Evolutionary conservation across 176 grass and related monocot genomes (phyloP).

Genomic region (Typha latifolia): DNA sequence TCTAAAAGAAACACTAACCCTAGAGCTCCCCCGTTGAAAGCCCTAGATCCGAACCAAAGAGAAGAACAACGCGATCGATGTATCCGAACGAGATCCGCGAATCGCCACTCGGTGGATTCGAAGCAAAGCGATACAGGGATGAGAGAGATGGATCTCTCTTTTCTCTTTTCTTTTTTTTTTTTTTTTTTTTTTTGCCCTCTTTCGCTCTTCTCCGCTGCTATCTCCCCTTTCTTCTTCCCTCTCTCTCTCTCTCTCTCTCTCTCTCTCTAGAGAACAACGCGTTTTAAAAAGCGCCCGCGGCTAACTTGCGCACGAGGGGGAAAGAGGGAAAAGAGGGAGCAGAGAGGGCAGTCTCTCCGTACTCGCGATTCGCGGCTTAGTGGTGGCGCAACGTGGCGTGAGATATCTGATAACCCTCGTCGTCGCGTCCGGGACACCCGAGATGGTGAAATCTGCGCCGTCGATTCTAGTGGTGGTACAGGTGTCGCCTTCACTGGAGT

Average conservation of each 20-base stretch:
- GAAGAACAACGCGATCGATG: background rate
- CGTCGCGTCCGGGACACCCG: background rate
- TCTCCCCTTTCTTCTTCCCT: background rate
- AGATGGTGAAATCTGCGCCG: background rate
- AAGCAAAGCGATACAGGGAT: background rate
- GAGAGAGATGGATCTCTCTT: too few species aligned
- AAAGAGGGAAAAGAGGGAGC: background rate
- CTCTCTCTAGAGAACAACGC: background rate
- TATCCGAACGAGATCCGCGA: constrained; percentile 15
- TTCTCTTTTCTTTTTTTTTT: too few species aligned
- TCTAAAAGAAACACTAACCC: background rate
- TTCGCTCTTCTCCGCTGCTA: background rate
- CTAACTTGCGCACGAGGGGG: background rate
- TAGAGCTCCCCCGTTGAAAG: constrained; percentile 25
- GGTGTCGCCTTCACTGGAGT: background rate
- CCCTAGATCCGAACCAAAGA: constrained; percentile 39
- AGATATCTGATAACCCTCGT: background rate
- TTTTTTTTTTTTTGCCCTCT: background rate
- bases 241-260: background rate
- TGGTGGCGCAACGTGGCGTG: background rate
- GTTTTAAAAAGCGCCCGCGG: background rate
- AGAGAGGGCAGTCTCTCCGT: background rate
- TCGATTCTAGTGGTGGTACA: background rate
- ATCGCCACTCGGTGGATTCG: background rate
- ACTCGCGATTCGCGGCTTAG: background rate